Evolutionary conservation across 768 basidiomycete genomes (phyloP).

Genomic region (Trametes villosa): DNA sequence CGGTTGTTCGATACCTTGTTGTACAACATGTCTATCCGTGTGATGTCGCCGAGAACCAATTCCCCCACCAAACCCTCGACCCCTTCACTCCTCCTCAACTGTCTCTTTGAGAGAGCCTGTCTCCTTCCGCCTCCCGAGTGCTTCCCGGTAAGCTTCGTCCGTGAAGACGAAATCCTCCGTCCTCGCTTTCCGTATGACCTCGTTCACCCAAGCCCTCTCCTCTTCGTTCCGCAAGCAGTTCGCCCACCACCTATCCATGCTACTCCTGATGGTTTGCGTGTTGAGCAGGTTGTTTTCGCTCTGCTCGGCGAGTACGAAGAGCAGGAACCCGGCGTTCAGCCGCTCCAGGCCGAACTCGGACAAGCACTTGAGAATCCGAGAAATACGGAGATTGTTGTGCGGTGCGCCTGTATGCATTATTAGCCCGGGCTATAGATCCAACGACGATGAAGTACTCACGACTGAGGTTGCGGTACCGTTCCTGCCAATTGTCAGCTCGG

Average conservation of each 20-base stretch:
- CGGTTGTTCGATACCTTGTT: background rate
- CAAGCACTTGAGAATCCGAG: slow-evolving; percentile 75
- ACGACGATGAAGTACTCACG: slow-evolving; percentile 47
- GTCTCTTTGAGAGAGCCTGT: slow-evolving; percentile 37
- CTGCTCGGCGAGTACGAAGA: slow-evolving; percentile 73
- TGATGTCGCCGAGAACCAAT: too few relatives aligned
- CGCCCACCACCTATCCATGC: slow-evolving; percentile 83
- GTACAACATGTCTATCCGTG: background rate
- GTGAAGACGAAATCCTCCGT: slow-evolving; percentile 50
- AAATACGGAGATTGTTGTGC: slow-evolving; percentile 80
- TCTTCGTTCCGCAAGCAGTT: slow-evolving; percentile 68
- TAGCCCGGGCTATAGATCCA: background rate
- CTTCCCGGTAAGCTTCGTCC: slow-evolving; percentile 57
- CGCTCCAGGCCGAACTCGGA: slow-evolving; percentile 72
- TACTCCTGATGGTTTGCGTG: slow-evolving; percentile 49
- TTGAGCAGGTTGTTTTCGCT: slow-evolving; percentile 59
- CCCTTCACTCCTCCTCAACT: background rate
- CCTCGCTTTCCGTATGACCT: slow-evolving; percentile 56
- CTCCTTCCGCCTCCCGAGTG: slow-evolving; percentile 46
- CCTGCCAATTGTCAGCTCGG: slow-evolving; percentile 53
- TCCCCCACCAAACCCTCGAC: too few relatives aligned
- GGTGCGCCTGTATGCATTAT: slow-evolving; percentile 48
- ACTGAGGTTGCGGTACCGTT: slow-evolving; percentile 66
- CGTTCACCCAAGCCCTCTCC: slow-evolving; percentile 59
- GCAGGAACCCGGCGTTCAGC: slow-evolving; percentile 66